Evolutionary conservation across 2,329 filamentous ascomycete genomes (phyloP), one percentile per base, ranked within the genome.

Genomic region (Fusarium sororula): DNA sequence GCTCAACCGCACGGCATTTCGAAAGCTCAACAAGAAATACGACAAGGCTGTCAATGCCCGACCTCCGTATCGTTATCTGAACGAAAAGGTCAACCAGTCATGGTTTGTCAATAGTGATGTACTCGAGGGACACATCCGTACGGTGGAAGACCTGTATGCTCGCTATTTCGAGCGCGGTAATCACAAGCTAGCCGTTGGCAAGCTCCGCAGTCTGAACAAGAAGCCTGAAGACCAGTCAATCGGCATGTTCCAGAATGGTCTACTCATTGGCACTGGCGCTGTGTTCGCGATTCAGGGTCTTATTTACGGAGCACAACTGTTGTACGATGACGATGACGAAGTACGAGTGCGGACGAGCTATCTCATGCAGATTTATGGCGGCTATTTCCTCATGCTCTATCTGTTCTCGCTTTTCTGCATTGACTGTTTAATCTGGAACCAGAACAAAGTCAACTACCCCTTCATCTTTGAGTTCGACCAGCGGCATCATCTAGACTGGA

Each of bases 21-120:
- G 95, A 38, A 99, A 99, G 82, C 94, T 99, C 80, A 98, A 97
- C 84, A 99, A 99, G 82, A 99, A 99, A 83, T 98, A 97, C 81
- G 95, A 98, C 86, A 99, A 98, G 84, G 90, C 93, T 5, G 90
- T 95, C 64, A 90, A 95, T 76, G 92, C 94, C 45, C 89, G 92
- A 17, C 94, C 94, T 0, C 89, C 92, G 0, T 89, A 93, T 79
- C 90, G 92, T 35, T 98, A 96, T 82, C 93, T 98, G 89, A 92
- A 92, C 38, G 95, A 98, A 76, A 96, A 96, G 80, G 95, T 99
- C 77, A 96, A 94, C 84, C 92, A 92, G 72, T 90, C 95, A 4
- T 94, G 94, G 88, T 99, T 99, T 78, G 96, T 98, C 45, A 92
- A 94, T 80, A 98, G 95, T 80, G 93, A 97, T 66, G 87, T 94